Percentiles rank a stretch among this genome's conserved stretches.
These are phyloP conservation scores for Waltiozyma sp. DNA, from an alignment of 1,139 yeast species.

Conservation along the genomic window DNA sequence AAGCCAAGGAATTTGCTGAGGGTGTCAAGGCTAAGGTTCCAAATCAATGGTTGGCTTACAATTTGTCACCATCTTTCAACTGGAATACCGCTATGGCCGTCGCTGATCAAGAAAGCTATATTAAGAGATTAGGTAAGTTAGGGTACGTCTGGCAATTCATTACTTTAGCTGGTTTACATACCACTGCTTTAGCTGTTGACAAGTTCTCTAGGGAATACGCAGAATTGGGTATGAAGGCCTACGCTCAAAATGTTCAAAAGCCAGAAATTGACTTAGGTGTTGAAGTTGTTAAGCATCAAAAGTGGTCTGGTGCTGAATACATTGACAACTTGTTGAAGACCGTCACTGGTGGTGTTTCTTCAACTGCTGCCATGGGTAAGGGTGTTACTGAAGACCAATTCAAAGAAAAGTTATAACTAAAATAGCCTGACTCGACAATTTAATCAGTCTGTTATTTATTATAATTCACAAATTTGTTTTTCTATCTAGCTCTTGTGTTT, in stretches of 20 bases:
- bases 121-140: slow-evolving; percentile 72
- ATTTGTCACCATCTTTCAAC: slow-evolving; percentile 94
- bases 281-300: slow-evolving; percentile 95
- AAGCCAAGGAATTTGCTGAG: slow-evolving; percentile 89
- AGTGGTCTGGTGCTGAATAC: slow-evolving; percentile 99
- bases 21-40: slow-evolving; percentile 81
- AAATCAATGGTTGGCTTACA: slow-evolving; percentile 91
- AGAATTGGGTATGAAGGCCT: slow-evolving; percentile 88
- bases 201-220: slow-evolving; percentile 73
- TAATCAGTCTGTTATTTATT: neutral
- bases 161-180: slow-evolving; percentile 94
- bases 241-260: slow-evolving; percentile 78
- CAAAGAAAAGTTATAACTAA: slow-evolving; percentile 25
- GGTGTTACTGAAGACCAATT: slow-evolving; percentile 98
- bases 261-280: slow-evolving; percentile 84
- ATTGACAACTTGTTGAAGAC: slow-evolving; percentile 83
- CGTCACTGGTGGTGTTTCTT: slow-evolving; percentile 90
- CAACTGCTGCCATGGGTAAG: slow-evolving; percentile 97
- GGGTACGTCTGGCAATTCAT: slow-evolving; percentile 98
- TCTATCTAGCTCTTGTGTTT: no score
- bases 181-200: slow-evolving; percentile 88
- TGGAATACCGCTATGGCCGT: slow-evolving; percentile 93
- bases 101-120: slow-evolving; percentile 83
- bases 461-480: no score
- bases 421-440: no score